Conservation (phyloP, 2,329 filamentous ascomycete genomes). For the Diplodia scrobiculata region DNA sequence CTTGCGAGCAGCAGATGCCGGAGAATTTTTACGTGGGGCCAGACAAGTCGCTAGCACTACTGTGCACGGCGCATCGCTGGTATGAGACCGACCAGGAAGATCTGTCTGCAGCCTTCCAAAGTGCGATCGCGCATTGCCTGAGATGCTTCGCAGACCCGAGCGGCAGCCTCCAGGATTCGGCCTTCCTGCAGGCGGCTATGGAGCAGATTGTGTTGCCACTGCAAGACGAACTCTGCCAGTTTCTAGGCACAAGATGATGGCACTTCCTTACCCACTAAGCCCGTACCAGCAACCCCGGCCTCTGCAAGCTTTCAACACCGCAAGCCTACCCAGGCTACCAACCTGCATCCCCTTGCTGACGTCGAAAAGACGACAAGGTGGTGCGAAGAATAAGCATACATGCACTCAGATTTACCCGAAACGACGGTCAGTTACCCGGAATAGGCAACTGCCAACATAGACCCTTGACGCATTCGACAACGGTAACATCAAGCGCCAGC, state of each 20-base stretch:
- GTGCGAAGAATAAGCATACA: not conserved
- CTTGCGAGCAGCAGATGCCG: conserved; percentile 39
- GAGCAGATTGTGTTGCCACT: conserved; percentile 44
- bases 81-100: conserved; percentile 41
- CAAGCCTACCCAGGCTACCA: not conserved
- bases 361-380: not conserved
- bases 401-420: not conserved
- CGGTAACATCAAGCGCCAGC: not conserved
- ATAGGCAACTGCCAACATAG: conserved; percentile 1
- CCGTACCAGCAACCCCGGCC: not conserved
- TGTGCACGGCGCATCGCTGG: conserved; percentile 42
- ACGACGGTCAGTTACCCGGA: not conserved
- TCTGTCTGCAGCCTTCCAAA: conserved; percentile 42
- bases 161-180: conserved; percentile 40
- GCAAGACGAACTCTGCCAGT: conserved; percentile 44
- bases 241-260: conserved; percentile 39
- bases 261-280: too few relatives aligned
- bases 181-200: conserved; percentile 43
- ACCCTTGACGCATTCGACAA: not conserved
- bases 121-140: conserved; percentile 42
- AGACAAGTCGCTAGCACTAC: conserved; percentile 32
- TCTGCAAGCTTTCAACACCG: not conserved
- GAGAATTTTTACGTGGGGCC: conserved; percentile 30
- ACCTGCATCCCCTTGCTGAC: not conserved
- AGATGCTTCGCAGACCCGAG: conserved; percentile 42